Base-by-base conservation (phyloP, 306 rosid genomes). In the Dalbergia oliveri region DNA sequence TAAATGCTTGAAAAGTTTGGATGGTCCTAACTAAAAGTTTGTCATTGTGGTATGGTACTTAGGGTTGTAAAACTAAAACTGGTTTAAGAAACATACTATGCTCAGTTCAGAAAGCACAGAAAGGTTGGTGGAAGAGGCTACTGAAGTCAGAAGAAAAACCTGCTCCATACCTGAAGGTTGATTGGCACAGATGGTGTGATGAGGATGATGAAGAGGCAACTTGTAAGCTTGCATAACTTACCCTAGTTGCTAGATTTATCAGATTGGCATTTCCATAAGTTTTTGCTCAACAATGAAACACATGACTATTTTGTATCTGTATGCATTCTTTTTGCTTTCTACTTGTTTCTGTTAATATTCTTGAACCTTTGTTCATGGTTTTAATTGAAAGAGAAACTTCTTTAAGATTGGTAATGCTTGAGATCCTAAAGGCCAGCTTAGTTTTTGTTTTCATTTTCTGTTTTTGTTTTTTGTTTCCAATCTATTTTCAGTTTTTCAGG, bases 181-280 rank as follows among this genome's bases (percentile, higher is more conserved):
- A 93, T 79, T 93, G 97, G 97, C 88, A 88, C 83, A 89, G 69
- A 84, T 93, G 97, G 97, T 91, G 97, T 12, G 97, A 91, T 13
- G 97, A 89, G 79, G 97, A 91, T 65, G 97, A 91, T 21, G 93
- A 91, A 77, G 94, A 87, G 66, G 77, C 91, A 12, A 58, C 79
- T 71, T 84, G 97, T 93, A 84, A 84, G 92, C 73, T 72, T 76
- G 65, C 23, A 0, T 65, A 16, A 60, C 45, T 67, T 69, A 71
- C 63, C 31, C 54, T 64, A 43, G 53, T 47, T 66, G 65, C 68
- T 58, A 16, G 9, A 43, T 66, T 51, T 61, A 72, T 77, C 74
- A n/a, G 45, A 73, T 76, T 66, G 66, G 64, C 60, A 73, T 69
- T 74, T 81, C 11, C 50, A 7, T 21, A 66, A 63, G 9, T 12